phyloP scores from a whole-genome alignment of 2,329 filamentous ascomycete species.

The Diaporthe citrichinensis region DNA sequence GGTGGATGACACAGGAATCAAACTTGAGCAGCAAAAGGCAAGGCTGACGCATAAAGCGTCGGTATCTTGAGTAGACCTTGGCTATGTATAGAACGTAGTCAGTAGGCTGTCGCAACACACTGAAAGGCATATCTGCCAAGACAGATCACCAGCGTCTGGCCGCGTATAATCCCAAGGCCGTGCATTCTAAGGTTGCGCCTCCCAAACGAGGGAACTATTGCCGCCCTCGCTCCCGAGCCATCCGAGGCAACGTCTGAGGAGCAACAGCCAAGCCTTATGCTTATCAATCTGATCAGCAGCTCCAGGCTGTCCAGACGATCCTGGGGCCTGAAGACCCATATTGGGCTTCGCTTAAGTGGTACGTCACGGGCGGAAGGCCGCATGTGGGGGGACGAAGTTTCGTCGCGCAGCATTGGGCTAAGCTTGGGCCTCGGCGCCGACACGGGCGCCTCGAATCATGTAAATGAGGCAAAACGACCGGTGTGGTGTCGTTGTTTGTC shows the following conservation, averaged over 20 bases:
- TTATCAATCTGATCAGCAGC: neutral
- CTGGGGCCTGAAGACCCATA: neutral
- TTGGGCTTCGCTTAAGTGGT: neutral
- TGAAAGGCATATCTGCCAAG: neutral
- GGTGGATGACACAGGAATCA: neutral
- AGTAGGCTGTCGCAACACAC: neutral
- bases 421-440: conserved; percentile 16
- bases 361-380: neutral
- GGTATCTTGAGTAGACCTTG: neutral
- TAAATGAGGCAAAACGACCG: conserved; percentile 18
- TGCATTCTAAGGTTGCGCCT: rapidly evolving
- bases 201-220: neutral
- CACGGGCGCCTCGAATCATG: conserved; percentile 12
- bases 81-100: neutral
- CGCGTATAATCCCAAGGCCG: neutral
- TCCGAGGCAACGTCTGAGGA: neutral
- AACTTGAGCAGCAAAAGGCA: neutral
- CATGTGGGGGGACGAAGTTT: neutral
- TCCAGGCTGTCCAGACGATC: neutral
- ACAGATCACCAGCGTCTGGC: neutral
- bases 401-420: conserved; percentile 7
- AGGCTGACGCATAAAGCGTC: neutral
- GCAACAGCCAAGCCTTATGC: conserved; percentile 17
- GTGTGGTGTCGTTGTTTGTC: neutral
- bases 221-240: neutral